Conservation (phyloP, 257 asterid genomes). For the Gentiana straminea region DNA sequence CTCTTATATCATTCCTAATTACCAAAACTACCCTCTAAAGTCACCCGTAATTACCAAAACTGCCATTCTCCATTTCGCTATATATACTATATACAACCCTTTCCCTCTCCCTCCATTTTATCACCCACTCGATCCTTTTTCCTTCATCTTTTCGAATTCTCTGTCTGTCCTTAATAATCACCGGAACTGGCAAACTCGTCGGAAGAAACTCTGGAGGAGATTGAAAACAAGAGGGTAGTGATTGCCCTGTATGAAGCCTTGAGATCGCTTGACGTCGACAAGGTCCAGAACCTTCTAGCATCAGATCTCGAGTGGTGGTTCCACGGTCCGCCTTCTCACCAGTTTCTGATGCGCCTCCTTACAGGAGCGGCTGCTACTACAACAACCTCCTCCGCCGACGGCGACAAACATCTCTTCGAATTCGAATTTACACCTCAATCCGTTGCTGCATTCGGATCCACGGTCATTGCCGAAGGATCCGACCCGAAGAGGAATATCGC, state of each 20-base stretch:
- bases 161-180: no score
- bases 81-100: constrained; percentile 5
- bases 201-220: constrained; percentile 83
- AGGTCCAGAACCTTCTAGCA: constrained; percentile 68
- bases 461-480: constrained; percentile 80
- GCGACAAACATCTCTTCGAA: constrained; percentile 26
- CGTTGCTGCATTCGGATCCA: constrained; percentile 63
- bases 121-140: background rate
- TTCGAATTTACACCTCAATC: constrained; percentile 64
- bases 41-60: constrained; percentile 2
- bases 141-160: background rate
- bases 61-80: constrained; percentile 7
- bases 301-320: constrained; percentile 99
- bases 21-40: constrained; percentile 11
- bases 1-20: constrained; percentile 13
- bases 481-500: constrained; percentile 48
- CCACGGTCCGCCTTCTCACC: constrained; percentile 98
- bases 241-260: constrained; percentile 98
- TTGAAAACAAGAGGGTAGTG: constrained; percentile 74
- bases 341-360: constrained; percentile 91
- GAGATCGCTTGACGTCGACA: constrained; percentile 56
- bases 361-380: constrained; percentile 44
- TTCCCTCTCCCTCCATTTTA: background rate
- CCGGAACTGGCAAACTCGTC: constrained; percentile 71
- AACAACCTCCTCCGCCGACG: background rate